These are phyloP conservation scores for Carex scoparia DNA, from an alignment of 176 grass and related monocot species.

Conservation along the genomic window DNA sequence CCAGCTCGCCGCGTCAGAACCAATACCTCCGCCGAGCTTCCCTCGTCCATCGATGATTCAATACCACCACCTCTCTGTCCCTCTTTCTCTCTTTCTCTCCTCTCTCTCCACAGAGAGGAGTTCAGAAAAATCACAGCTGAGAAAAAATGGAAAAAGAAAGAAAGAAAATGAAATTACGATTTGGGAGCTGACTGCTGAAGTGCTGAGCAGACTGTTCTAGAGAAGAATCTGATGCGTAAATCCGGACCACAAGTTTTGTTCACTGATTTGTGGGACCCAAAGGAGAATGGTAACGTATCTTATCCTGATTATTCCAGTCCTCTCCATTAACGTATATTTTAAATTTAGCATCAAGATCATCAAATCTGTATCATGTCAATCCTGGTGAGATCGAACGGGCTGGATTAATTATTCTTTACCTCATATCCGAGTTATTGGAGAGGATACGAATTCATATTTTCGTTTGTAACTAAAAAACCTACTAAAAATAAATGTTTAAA, in stretches of 20 bases:
- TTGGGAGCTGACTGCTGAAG: not conserved
- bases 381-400: no score
- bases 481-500: no score
- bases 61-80: not conserved
- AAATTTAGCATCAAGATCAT: no score
- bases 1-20: conserved; percentile 3
- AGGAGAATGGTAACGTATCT: no score
- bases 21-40: not conserved
- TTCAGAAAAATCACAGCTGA: not conserved
- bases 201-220: not conserved
- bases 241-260: not conserved
- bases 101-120: not conserved
- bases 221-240: not conserved
- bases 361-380: no score
- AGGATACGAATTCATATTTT: no score
- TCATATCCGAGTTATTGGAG: no score
- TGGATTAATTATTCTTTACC: no score
- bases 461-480: no score
- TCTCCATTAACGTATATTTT: no score
- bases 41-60: conserved; percentile 5
- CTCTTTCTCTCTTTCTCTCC: not conserved
- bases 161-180: not conserved
- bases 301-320: not conserved
- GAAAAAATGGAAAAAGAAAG: not conserved
- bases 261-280: not conserved